Evolutionary conservation across 805 yeast species (phyloP).

Genomic region (Ogataea saltuana): DNA sequence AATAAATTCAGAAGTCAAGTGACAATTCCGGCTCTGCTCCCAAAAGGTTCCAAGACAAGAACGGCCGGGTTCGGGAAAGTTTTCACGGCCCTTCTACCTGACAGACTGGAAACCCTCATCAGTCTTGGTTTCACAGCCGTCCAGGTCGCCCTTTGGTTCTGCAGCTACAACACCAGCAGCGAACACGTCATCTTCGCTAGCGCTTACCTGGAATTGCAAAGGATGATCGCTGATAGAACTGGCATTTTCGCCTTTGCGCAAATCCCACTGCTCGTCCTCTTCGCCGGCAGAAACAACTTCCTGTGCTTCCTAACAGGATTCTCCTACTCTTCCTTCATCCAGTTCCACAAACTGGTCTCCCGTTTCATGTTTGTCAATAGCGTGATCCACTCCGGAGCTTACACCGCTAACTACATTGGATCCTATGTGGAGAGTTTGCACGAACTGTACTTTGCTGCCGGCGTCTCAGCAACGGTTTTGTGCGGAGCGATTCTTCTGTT

Average conservation of each 20-base stretch:
- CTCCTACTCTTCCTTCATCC: slow-evolving; percentile 44
- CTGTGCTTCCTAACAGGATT: slow-evolving; percentile 45
- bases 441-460: slow-evolving; percentile 29
- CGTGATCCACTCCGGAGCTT: slow-evolving; percentile 38
- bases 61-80: slow-evolving; percentile 18
- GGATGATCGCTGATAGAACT: slow-evolving; percentile 36
- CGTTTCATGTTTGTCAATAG: slow-evolving; percentile 36
- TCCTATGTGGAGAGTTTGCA: slow-evolving; percentile 3
- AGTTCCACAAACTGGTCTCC: slow-evolving; percentile 68
- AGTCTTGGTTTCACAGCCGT: slow-evolving; percentile 29
- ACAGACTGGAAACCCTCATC: slow-evolving; percentile 36
- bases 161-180: slow-evolving; percentile 18
- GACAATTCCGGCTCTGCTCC: slow-evolving; percentile 41
- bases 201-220: slow-evolving; percentile 37
- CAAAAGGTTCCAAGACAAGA: slow-evolving; percentile 24
- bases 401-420: slow-evolving; percentile 24
- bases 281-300: slow-evolving; percentile 50
- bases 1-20: slow-evolving; percentile 38
- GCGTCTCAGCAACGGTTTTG: slow-evolving; percentile 43
- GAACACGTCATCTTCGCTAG: slow-evolving; percentile 29
- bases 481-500: slow-evolving; percentile 48
- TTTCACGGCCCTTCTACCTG: slow-evolving; percentile 31
- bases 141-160: slow-evolving; percentile 26
- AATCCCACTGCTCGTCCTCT: slow-evolving; percentile 44
- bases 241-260: slow-evolving; percentile 42